phyloP scores from a whole-genome alignment of 345 rosid species.

The Eucalyptus brandiana region DNA sequence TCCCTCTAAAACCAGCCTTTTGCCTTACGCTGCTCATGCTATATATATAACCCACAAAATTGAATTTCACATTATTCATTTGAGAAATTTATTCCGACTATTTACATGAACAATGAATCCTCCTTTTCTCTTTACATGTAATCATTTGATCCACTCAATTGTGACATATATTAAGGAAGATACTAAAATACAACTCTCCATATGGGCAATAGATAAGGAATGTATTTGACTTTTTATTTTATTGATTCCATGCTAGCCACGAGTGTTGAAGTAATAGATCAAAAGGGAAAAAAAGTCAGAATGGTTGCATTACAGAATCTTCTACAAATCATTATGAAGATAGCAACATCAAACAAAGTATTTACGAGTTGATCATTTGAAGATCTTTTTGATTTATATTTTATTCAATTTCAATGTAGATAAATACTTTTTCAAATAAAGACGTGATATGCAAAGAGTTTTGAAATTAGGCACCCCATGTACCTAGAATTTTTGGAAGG shows the following conservation, averaged over 20 bases:
- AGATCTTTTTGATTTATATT: too few species aligned
- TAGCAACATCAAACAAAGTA: too few species aligned
- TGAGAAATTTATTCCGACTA: neutral
- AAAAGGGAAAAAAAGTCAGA: too few species aligned
- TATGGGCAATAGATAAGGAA: neutral
- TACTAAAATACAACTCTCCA: neutral
- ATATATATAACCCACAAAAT: neutral
- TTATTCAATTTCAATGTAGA: too few species aligned
- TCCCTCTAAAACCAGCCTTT: neutral
- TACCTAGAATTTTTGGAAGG: neutral
- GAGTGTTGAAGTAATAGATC: neutral
- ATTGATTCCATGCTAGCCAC: neutral
- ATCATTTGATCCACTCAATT: neutral
- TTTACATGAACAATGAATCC: neutral
- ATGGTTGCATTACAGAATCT: too few species aligned
- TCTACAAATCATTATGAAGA: too few species aligned
- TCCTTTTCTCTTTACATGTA: neutral
- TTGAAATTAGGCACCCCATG: neutral
- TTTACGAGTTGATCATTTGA: too few species aligned
- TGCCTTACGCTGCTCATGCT: neutral
- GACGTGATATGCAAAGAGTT: neutral
- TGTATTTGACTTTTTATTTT: neutral
- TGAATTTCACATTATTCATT: neutral
- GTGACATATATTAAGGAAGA: neutral
- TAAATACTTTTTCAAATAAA: neutral